Conservation (phyloP, 2,329 filamentous ascomycete genomes). For the Microdochium paspali region DNA sequence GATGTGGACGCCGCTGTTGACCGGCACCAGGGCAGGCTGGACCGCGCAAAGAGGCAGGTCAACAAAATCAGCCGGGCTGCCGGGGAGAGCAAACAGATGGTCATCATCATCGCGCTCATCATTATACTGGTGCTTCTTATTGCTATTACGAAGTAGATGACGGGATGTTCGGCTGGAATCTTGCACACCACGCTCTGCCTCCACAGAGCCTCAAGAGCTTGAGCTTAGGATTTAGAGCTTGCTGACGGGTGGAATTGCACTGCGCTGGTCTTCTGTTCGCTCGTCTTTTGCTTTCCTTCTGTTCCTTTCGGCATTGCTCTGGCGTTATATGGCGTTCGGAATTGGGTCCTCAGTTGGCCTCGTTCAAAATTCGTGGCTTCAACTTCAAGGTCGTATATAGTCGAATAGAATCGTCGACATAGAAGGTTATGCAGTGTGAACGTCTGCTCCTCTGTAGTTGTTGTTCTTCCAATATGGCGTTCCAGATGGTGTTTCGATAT, state of each 20-base stretch:
- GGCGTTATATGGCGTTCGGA: not conserved
- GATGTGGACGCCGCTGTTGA: slow-evolving; percentile 80
- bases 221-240: too few species aligned
- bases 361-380: too few species aligned
- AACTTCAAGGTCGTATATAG: too few species aligned
- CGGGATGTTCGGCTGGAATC: too few species aligned
- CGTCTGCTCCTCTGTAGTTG: too few species aligned
- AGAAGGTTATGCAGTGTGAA: too few species aligned
- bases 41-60: slow-evolving; percentile 64
- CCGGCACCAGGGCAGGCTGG: slow-evolving; percentile 66
- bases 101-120: slow-evolving; percentile 71
- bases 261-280: not conserved
- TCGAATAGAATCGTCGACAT: too few species aligned
- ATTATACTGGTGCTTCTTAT: slow-evolving; percentile 76
- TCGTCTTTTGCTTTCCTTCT: not conserved
- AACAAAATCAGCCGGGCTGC: slow-evolving; percentile 65
- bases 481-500: too few species aligned
- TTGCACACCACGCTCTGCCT: too few species aligned
- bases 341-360: not conserved
- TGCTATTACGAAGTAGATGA: slow-evolving; percentile 68
- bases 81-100: slow-evolving; percentile 81
- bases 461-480: too few species aligned
- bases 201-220: too few species aligned
- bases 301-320: not conserved
- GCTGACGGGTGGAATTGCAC: too few species aligned